Conservation (phyloP, 1,284 basidiomycete genomes). For the Vanrija pseudolonga region DNA sequence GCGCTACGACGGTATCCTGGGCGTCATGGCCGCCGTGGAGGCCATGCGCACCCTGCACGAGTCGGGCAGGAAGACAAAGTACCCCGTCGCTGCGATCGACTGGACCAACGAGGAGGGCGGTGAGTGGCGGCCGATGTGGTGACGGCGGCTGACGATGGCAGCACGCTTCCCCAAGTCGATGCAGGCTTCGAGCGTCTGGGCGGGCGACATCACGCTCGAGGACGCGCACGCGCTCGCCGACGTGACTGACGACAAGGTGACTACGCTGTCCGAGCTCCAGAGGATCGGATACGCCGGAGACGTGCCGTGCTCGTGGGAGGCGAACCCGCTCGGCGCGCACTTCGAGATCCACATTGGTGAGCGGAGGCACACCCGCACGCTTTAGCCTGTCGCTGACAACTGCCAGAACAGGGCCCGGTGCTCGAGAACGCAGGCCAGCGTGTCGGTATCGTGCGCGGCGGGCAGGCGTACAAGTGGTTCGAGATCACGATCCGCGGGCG, state of each 20-base stretch:
- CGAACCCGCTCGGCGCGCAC: constrained; percentile 27
- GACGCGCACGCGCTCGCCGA: constrained; percentile 15
- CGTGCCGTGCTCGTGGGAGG: constrained; percentile 9
- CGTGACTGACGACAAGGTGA: constrained; percentile 8
- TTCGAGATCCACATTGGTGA: constrained; percentile 33
- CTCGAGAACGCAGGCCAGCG: constrained; percentile 17
- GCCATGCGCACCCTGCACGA: constrained; percentile 16
- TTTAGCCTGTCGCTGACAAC: not conserved
- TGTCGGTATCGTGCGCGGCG: constrained; percentile 25
- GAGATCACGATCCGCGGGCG: constrained; percentile 23
- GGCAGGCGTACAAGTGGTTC: constrained; percentile 31
- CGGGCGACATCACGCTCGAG: constrained; percentile 14
- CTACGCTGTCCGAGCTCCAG: constrained; percentile 17
- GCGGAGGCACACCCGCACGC: too few relatives aligned
- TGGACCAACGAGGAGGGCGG: constrained; percentile 28
- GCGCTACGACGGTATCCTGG: constrained; percentile 37
- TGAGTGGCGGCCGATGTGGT: not conserved
- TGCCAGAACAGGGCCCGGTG: constrained; percentile 34
- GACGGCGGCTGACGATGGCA: not conserved
- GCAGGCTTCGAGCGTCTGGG: constrained; percentile 36
- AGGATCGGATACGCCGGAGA: constrained; percentile 23
- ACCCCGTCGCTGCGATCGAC: constrained; percentile 19
- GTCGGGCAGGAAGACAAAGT: constrained; percentile 12
- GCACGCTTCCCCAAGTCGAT: constrained; percentile 32
- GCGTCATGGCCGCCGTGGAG: constrained; percentile 28